phyloP scores from a whole-genome alignment of 225 moss, liverwort and hornwort species.

The Ulota crispa region DNA sequence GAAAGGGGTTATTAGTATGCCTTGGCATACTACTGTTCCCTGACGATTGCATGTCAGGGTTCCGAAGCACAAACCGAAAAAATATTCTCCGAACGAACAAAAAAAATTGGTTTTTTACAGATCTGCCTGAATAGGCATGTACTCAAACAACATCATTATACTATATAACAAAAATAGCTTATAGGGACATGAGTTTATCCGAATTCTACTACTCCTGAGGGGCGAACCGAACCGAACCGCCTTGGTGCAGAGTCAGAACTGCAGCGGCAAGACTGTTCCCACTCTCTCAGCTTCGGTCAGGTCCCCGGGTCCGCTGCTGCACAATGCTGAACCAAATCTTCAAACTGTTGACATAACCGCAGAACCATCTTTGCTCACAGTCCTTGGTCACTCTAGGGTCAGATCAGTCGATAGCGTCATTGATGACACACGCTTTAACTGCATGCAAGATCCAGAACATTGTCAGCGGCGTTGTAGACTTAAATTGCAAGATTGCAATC shows the following conservation, averaged over 20 bases:
- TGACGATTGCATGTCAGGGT: conserved; percentile 8
- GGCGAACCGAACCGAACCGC: neutral
- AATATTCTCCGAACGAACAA: conserved; percentile 4
- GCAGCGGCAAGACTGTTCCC: neutral
- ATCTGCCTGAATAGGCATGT: conserved; percentile 4
- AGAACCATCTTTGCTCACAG: conserved; percentile 31
- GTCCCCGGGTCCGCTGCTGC: conserved; percentile 8
- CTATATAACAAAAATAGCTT: conserved; percentile 31
- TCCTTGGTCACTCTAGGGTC: conserved; percentile 23
- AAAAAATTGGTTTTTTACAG: conserved; percentile 21
- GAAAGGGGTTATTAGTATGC: neutral
- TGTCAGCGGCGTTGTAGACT: neutral
- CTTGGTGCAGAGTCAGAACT: conserved; percentile 11
- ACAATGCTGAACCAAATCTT: conserved; percentile 21
- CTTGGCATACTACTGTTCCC: neutral
- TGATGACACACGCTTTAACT: conserved; percentile 22
- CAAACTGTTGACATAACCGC: conserved; percentile 29
- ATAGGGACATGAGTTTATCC: neutral
- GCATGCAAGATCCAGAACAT: neutral
- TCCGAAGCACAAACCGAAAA: conserved; percentile 9
- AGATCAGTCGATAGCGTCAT: conserved; percentile 30
- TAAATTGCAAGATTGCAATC: neutral
- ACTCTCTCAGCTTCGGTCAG: neutral
- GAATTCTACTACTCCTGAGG: conserved; percentile 30
- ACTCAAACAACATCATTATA: conserved; percentile 10